These are phyloP conservation scores for Ophiocordyceps australis DNA, from an alignment of 2,329 filamentous ascomycete species.

Conservation along the genomic window DNA sequence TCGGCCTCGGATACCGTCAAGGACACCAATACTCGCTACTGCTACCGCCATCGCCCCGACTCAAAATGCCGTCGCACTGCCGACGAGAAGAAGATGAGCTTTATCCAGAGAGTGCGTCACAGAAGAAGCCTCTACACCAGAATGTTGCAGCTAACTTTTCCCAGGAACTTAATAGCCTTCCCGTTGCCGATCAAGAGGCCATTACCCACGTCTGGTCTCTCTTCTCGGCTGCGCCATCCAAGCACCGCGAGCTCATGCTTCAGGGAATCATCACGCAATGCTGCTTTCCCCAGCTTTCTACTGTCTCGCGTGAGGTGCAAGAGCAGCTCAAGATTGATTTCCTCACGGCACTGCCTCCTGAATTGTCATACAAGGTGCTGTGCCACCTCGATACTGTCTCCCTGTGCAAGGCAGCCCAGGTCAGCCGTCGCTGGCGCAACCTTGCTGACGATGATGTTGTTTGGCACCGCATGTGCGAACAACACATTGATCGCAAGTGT, in stretches of 20 bases:
- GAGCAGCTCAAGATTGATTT: slow-evolving; percentile 98
- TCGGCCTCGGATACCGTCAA: slow-evolving; percentile 14
- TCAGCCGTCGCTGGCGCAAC: slow-evolving; percentile 72
- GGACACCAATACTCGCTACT: slow-evolving; percentile 72
- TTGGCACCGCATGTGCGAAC: slow-evolving; percentile 95
- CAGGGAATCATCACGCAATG: slow-evolving; percentile 93
- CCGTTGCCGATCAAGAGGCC: slow-evolving; percentile 75
- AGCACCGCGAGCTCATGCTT: slow-evolving; percentile 89
- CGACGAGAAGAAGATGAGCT: slow-evolving; percentile 91
- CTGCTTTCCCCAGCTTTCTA: slow-evolving; percentile 92
- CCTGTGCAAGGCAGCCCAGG: slow-evolving; percentile 87
- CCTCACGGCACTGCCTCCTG: slow-evolving; percentile 67
- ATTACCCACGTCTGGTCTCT: slow-evolving; percentile 96
- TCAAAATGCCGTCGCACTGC: slow-evolving; percentile 84
- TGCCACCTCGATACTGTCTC: slow-evolving; percentile 87
- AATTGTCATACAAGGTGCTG: slow-evolving; percentile 86
- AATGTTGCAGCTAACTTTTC: slow-evolving; percentile 1
- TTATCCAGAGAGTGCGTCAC: slow-evolving; percentile 61
- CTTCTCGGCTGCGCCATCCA: slow-evolving; percentile 86
- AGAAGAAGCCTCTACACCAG: neutral
- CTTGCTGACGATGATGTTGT: slow-evolving; percentile 95
- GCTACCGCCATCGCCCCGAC: slow-evolving; percentile 88
- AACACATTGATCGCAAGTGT: slow-evolving; percentile 87
- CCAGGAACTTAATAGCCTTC: slow-evolving; percentile 65
- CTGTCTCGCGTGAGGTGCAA: slow-evolving; percentile 74